phyloP scores from a whole-genome alignment of 2,329 filamentous ascomycete genomes.

The Clathrospora elynae region DNA sequence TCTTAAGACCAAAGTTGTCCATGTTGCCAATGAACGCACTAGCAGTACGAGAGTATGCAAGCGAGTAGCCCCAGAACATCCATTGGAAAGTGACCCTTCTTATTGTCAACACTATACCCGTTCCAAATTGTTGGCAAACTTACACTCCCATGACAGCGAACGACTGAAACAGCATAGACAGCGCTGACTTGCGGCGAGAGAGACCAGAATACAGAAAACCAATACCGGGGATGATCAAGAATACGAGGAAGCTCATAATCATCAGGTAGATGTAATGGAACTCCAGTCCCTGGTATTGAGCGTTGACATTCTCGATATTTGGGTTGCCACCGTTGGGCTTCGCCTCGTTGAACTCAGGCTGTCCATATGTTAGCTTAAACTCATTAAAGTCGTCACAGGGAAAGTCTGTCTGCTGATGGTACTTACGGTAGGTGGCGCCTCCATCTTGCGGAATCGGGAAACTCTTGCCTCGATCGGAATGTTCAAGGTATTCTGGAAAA shows the following conservation, averaged over 20 bases:
- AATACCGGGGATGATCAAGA: conserved; percentile 70
- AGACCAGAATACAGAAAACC: conserved; percentile 69
- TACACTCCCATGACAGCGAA: conserved; percentile 62
- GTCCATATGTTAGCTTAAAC: conserved; percentile 1
- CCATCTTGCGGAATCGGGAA: conserved; percentile 15
- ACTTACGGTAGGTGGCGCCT: conserved; percentile 27
- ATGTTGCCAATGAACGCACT: conserved; percentile 67
- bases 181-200: conserved; percentile 65
- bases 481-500: conserved; percentile 5
- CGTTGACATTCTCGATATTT: conserved; percentile 60
- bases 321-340: conserved; percentile 62
- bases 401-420: neutral
- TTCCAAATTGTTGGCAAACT: conserved; percentile 15
- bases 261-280: conserved; percentile 66
- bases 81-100: conserved; percentile 60
- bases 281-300: conserved; percentile 63
- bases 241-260: conserved; percentile 65
- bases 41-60: conserved; percentile 65
- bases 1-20: conserved; percentile 64
- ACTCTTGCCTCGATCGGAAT: conserved; percentile 6
- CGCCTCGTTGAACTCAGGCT: conserved; percentile 50
- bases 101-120: conserved; percentile 3
- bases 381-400: neutral
- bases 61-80: conserved; percentile 69
- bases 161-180: conserved; percentile 67